Conservation (phyloP, 1,139 yeast genomes). For the Suhomyces anneliseae region DNA sequence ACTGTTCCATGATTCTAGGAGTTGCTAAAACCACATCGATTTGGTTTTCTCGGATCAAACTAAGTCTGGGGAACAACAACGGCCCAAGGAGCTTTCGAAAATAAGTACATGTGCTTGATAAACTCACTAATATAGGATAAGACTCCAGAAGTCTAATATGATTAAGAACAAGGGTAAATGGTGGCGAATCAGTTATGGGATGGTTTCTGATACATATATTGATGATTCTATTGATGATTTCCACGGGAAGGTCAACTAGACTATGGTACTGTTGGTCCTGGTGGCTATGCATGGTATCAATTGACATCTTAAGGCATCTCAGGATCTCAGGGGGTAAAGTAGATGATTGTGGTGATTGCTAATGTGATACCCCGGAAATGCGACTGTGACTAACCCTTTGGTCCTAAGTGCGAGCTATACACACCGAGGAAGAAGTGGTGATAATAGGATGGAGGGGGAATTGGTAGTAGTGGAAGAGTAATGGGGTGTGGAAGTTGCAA, state of each 20-base stretch:
- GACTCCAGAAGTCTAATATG: conserved; percentile 10
- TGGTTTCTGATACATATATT: background rate
- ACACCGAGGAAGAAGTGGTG: too few relatives aligned
- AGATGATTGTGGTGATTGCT: background rate
- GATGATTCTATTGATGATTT: conserved; percentile 20
- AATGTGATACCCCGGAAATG: background rate
- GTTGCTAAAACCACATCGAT: conserved; percentile 28
- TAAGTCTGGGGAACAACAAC: conserved; percentile 21
- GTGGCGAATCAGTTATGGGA: background rate
- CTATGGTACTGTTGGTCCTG: background rate
- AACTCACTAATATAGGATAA: conserved; percentile 18
- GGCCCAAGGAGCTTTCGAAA: conserved; percentile 26
- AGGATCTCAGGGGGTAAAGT: too few relatives aligned
- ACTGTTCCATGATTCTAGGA: conserved; percentile 23
- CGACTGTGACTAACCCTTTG: background rate
- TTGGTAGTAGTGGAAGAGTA: too few relatives aligned
- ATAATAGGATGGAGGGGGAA: too few relatives aligned
- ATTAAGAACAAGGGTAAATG: conserved; percentile 16
- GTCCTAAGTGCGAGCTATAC: too few relatives aligned
- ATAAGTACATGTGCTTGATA: conserved; percentile 28
- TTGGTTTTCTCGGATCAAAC: conserved; percentile 30
- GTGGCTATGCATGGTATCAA: background rate
- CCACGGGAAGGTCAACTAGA: conserved; percentile 17
- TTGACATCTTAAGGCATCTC: background rate
- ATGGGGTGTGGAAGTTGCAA: too few relatives aligned